Evolutionary conservation across 441 rosid genomes (phyloP).

Genomic region (Jatropha podagrica): DNA sequence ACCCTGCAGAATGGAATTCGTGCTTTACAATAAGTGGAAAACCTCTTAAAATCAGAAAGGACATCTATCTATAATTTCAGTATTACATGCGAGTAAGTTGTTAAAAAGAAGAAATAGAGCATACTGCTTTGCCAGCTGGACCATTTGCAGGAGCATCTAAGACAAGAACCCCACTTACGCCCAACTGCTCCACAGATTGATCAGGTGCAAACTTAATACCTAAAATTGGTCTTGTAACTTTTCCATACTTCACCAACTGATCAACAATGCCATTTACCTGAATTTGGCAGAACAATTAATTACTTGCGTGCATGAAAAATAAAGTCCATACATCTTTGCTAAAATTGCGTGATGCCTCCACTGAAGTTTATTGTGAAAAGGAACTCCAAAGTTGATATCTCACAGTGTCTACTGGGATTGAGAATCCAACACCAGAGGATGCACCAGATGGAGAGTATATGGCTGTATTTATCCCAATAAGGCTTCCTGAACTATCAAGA

Average conservation of each 20-base stretch:
- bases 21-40: background rate
- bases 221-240: conserved; percentile 87
- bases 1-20: conserved; percentile 53
- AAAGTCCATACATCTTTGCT: background rate
- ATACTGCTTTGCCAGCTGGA: conserved; percentile 98
- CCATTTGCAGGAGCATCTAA: conserved; percentile 91
- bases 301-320: conserved; percentile 9
- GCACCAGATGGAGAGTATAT: conserved; percentile 99
- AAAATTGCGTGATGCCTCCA: background rate
- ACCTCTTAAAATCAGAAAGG: background rate
- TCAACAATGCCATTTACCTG: conserved; percentile 94
- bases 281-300: conserved; percentile 18
- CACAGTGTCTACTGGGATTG: conserved; percentile 97
- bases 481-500: conserved; percentile 86
- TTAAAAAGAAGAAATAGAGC: conserved; percentile 21
- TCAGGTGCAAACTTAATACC: conserved; percentile 99
- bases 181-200: conserved; percentile 96
- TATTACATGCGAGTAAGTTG: background rate
- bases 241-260: conserved; percentile 85
- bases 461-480: conserved; percentile 95
- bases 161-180: conserved; percentile 97
- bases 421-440: conserved; percentile 97
- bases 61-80: conserved; percentile 7
- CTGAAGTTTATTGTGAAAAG: conserved; percentile 8
- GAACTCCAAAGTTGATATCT: conserved; percentile 32